phyloP scores from a whole-genome alignment of 768 basidiomycete species.

The Serendipita sp. region DNA sequence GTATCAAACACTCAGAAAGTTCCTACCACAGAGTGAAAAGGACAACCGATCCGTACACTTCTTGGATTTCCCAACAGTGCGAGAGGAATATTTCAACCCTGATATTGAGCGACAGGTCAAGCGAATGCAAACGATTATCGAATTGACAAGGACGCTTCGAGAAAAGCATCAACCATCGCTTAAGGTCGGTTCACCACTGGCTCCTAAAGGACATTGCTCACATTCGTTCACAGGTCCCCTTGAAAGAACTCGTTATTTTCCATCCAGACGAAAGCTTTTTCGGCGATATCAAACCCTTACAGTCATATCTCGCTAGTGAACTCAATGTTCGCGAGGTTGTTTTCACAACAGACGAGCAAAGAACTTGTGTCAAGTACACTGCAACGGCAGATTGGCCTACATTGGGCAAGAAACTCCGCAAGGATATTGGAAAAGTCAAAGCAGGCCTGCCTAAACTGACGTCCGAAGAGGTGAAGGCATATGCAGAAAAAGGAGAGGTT shows the following conservation, averaged over 20 bases:
- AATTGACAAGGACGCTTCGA: constrained; percentile 73
- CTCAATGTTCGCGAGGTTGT: constrained; percentile 84
- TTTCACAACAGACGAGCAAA: constrained; percentile 74
- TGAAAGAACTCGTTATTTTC: constrained; percentile 87
- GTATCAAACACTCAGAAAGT: constrained; percentile 78
- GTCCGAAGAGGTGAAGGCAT: constrained; percentile 69
- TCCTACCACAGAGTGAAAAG: constrained; percentile 57
- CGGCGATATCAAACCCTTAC: constrained; percentile 66
- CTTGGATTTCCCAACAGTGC: constrained; percentile 80
- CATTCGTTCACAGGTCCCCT: constrained; percentile 45
- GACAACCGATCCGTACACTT: constrained; percentile 93
- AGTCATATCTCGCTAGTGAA: constrained; percentile 82
- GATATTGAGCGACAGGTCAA: constrained; percentile 88
- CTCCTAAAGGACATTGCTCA: not conserved
- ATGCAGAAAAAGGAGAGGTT: constrained; percentile 57
- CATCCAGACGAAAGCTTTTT: constrained; percentile 74
- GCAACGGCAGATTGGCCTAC: constrained; percentile 92
- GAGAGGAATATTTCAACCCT: constrained; percentile 85
- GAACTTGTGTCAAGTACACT: constrained; percentile 77
- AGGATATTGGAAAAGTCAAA: constrained; percentile 78
- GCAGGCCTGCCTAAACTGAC: constrained; percentile 65
- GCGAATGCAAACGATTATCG: constrained; percentile 90
- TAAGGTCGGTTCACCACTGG: constrained; percentile 43
- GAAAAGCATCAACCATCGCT: constrained; percentile 74
- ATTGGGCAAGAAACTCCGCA: constrained; percentile 83